These are phyloP conservation scores for Hirsutella minnesotensis DNA, from an alignment of 2,329 filamentous ascomycete species.

Conservation along the genomic window DNA sequence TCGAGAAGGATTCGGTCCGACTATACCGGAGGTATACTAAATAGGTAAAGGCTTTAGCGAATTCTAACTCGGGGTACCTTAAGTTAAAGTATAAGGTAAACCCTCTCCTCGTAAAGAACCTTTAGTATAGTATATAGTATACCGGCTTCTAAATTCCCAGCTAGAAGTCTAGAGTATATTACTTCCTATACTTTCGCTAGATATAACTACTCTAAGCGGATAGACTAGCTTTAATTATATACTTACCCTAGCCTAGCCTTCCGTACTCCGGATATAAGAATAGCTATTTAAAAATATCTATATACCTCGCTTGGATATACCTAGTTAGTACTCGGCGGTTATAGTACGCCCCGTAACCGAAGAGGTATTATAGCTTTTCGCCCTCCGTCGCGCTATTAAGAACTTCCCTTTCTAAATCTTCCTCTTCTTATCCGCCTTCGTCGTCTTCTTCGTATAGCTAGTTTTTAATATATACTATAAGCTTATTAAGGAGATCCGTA, in stretches of 20 bases:
- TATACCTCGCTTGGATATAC: background rate
- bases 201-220: background rate
- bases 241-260: background rate
- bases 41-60: no score
- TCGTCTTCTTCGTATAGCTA: no score
- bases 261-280: background rate
- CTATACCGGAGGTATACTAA: no score
- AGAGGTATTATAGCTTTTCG: background rate
- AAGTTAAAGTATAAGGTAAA: background rate
- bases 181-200: background rate
- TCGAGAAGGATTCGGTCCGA: no score
- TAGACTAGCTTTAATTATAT: background rate
- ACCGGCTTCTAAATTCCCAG: background rate
- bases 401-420: no score
- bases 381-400: no score
- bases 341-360: background rate
- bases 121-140: background rate
- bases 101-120: background rate
- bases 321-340: background rate
- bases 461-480: no score
- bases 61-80: background rate
- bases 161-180: background rate
- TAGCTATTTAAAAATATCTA: background rate
- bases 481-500: no score
- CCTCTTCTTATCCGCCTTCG: no score